Percentiles rank a stretch among this genome's conserved stretches.
Conservation (phyloP, 176 grass and related monocot genomes). For the barley (Hordeum vulgare) region DNA sequence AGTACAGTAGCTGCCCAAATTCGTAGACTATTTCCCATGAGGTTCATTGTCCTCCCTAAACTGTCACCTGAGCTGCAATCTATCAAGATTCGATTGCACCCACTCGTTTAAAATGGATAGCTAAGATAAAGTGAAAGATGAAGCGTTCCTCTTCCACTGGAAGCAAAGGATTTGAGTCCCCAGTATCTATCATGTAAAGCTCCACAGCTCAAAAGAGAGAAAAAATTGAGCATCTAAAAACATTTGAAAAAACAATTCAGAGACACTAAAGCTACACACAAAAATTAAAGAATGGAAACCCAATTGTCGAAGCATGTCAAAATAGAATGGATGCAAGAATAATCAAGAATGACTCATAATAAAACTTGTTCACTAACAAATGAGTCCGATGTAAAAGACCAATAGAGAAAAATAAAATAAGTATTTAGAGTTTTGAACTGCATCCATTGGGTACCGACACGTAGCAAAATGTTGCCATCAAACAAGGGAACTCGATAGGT, state of each 20-base stretch:
- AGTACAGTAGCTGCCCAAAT: background rate
- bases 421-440: background rate
- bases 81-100: background rate
- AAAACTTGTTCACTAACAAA: conserved; percentile 13
- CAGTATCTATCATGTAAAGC: background rate
- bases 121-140: background rate
- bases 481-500: background rate
- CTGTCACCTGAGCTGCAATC: background rate
- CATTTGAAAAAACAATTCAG: conserved; percentile 3
- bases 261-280: background rate
- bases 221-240: conserved; percentile 1
- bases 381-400: background rate
- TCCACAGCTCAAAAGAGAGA: background rate
- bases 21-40: background rate
- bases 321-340: background rate
- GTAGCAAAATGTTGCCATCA: background rate
- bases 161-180: background rate
- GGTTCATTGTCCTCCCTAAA: background rate
- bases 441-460: background rate
- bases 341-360: background rate
- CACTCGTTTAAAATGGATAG: background rate
- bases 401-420: background rate
- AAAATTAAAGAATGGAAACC: conserved; percentile 14
- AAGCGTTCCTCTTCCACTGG: background rate
- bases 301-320: background rate